Evolutionary conservation across 179 eudicot species (phyloP), one percentile per base, ranked within the genome.

Genomic region (Dionaea muscipula): DNA sequence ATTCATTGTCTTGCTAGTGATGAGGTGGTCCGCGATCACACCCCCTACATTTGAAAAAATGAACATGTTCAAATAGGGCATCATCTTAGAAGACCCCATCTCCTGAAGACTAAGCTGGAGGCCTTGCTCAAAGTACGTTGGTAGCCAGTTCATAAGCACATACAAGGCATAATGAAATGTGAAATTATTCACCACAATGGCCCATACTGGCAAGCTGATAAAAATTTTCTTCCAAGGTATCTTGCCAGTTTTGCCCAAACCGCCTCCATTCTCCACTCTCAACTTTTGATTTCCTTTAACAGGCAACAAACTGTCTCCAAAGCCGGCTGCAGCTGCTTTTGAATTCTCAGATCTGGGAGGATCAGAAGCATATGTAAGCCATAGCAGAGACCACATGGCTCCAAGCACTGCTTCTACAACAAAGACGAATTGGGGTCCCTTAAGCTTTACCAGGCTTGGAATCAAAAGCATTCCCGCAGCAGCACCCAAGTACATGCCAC

Each of bases 41-140:
- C 93, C 93, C 7, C 86, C 93, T 25, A 83, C 80, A 60, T 75
- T 83, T 53, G 79, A 89, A 71, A 89, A 89, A 51, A 83, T 40
- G 51, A 89, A 89, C 97, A 89, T 89, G 76, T 83, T 89, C 8
- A 89, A 61, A 49, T 89, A 89, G 24, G 93, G 97, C 81, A 89
- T 66, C 97, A 89, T 85, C 69, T 89, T 89, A n/a, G 95, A 85
- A 38, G 93, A 89, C 40, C 97, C 97, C 97, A 89, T 85, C 13
- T 89, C 88, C 62, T 89, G 93, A 64, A 89, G 93, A 67, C 95
- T 85, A 53, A 78, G 86, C 55, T 81, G 79, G 47, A 89, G 79
- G 24, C 97, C 97, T 47, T 75, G 80, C 57, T 89, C 89, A 22
- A 89, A 89, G 64, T 89, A 89, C 10, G 97, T 89, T 4, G 97